Evolutionary conservation across 2,329 filamentous ascomycete genomes (phyloP).

Genomic region (Aspergillus brunneoviolaceus): DNA sequence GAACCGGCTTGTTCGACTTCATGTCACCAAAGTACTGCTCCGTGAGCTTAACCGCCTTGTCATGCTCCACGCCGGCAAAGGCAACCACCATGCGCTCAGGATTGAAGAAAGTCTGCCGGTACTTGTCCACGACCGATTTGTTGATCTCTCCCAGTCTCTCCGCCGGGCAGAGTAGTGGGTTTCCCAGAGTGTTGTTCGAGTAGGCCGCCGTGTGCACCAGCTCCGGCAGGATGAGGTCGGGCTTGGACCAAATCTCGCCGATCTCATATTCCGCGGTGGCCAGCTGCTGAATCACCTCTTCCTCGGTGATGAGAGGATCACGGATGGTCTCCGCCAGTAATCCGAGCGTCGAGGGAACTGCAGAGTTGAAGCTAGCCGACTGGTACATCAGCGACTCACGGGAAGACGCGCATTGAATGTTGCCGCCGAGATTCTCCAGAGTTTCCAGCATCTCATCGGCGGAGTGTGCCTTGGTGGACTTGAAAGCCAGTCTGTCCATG

Average conservation of each 20-base stretch:
- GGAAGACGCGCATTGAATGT: slow-evolving; percentile 94
- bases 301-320: slow-evolving; percentile 77
- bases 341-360: slow-evolving; percentile 77
- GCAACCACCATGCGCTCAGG: slow-evolving; percentile 92
- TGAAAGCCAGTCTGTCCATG: slow-evolving; percentile 93
- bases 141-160: slow-evolving; percentile 77
- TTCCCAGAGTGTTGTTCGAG: slow-evolving; percentile 92
- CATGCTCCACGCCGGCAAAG: slow-evolving; percentile 86
- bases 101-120: slow-evolving; percentile 78
- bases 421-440: slow-evolving; percentile 85
- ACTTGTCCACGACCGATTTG: slow-evolving; percentile 69
- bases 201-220: slow-evolving; percentile 93
- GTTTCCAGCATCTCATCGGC: slow-evolving; percentile 84
- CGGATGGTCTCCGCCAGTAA: slow-evolving; percentile 92
- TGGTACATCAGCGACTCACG: slow-evolving; percentile 99
- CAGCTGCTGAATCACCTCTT: slow-evolving; percentile 83
- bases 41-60: slow-evolving; percentile 73
- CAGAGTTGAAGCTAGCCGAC: slow-evolving; percentile 92
- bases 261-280: slow-evolving; percentile 95
- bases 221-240: slow-evolving; percentile 92
- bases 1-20: slow-evolving; percentile 56
- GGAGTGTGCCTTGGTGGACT: slow-evolving; percentile 69
- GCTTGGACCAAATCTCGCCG: slow-evolving; percentile 95
- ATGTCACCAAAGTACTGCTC: slow-evolving; percentile 92
- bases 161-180: slow-evolving; percentile 85